Base-by-base conservation (phyloP, 495 filamentous ascomycete genomes). In the Collariella sp. region DNA sequence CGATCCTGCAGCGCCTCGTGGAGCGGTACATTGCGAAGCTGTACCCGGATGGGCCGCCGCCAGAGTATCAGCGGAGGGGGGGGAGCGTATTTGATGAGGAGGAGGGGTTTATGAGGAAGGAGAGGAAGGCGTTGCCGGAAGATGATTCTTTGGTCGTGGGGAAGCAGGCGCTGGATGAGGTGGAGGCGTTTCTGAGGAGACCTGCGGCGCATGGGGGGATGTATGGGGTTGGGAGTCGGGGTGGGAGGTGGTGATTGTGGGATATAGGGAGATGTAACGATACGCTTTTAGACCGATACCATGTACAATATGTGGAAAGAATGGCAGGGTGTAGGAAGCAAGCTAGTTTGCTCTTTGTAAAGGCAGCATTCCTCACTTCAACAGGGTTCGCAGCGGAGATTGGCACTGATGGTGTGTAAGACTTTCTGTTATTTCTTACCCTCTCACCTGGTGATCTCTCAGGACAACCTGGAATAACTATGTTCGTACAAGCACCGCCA, bases 1-100 rank as follows among this genome's bases (percentile, higher is more conserved):
- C 56, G 43, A 40, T 62, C 18, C 44, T 77, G 56, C 60, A 67
- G 46, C 50, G 55, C 29, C 31, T 64, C 58, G 42, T 71, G n/a
- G 52, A 64, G 49, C 46, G 68, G 19, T 63, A 65, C 43, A 50
- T 57, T 19, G 33, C 36, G 15, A 60, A 59, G 33, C 40, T 58
- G 6, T 59, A 66, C 9, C 51, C 51, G 1, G 9, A 59, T 9
- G 46, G 56, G 10, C 39, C 26, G n/a, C 19, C 41, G 35, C 36
- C 40, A 40, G 47, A 59, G 54, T 42, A 60, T 43, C 54, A 59
- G 23, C 31, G 31, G 19, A 44, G 34, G 7, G 24, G 34, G 34
- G 18, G 31, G 11, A 35, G 13, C 19, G 33, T 34, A 9, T 10
- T 34, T 40, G 42, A 42, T 7, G 41, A 23, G 10, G 40, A 40